phyloP scores from a whole-genome alignment of 805 yeast species.

The Teunomyces panamensis region DNA sequence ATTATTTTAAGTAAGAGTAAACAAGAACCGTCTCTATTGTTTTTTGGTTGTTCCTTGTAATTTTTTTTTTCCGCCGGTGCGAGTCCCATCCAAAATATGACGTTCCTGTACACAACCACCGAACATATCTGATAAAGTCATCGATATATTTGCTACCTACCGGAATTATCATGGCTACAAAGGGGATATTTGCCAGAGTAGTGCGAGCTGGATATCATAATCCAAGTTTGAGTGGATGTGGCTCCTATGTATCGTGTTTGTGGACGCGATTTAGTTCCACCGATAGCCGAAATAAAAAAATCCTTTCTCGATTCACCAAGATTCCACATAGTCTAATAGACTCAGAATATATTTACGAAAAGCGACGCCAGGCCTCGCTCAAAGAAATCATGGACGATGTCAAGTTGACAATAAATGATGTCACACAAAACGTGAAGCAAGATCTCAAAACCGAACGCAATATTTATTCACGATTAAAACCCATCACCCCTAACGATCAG shows the following conservation, averaged over 20 bases:
- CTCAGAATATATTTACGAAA: not conserved
- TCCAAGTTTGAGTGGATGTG: not conserved
- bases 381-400: constrained; percentile 3
- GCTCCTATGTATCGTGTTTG: not conserved
- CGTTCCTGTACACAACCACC: not conserved
- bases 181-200: not conserved
- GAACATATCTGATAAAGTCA: not conserved
- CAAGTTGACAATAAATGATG: constrained; percentile 3
- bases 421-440: not conserved
- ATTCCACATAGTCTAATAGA: constrained; percentile 3
- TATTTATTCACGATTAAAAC: constrained; percentile 6
- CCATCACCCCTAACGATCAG: constrained; percentile 41
- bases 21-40: not conserved
- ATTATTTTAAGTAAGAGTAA: too few relatives aligned
- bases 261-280: constrained; percentile 2
- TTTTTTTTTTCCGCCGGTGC: too few relatives aligned
- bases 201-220: not conserved
- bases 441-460: not conserved
- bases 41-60: not conserved
- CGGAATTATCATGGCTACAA: not conserved
- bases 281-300: not conserved
- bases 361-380: not conserved
- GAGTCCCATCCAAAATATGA: too few relatives aligned
- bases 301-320: not conserved
- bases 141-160: not conserved